A percentile compares a stretch with the other conserved stretches of the same genome.
phyloP scores from a whole-genome alignment of 768 basidiomycete species.

The Macrolepiota dolichaula region DNA sequence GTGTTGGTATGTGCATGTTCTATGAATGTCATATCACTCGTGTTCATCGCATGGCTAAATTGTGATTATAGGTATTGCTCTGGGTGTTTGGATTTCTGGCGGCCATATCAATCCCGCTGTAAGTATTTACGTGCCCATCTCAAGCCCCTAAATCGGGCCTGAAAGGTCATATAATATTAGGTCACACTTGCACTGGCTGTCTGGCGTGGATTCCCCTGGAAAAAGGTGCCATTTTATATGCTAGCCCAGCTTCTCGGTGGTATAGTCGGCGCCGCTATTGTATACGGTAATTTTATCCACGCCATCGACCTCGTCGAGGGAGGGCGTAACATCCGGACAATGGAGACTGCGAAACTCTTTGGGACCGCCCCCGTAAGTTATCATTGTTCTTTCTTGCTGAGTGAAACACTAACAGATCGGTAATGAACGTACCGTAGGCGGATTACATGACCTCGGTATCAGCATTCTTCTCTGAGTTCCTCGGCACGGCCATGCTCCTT shows the following conservation, averaged over 20 bases:
- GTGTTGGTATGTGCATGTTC: conserved; percentile 16
- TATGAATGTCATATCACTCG: too few species aligned
- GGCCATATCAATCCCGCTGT: conserved; percentile 68
- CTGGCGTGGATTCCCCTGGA: conserved; percentile 67
- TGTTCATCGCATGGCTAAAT: background rate
- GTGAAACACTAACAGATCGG: background rate
- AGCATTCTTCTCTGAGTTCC: conserved; percentile 50
- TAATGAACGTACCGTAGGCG: conserved; percentile 18
- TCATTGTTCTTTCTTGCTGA: background rate
- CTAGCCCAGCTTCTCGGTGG: conserved; percentile 65
- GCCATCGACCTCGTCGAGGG: conserved; percentile 68
- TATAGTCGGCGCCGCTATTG: conserved; percentile 53
- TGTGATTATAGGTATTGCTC: conserved; percentile 32
- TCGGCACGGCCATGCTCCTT: conserved; percentile 56
- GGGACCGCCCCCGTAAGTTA: conserved; percentile 55
- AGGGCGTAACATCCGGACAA: conserved; percentile 47
- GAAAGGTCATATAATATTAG: conserved; percentile 21
- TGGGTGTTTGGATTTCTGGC: conserved; percentile 67
- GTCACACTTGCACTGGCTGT: conserved; percentile 64
- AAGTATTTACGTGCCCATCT: conserved; percentile 12
- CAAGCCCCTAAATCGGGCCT: background rate
- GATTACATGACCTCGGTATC: conserved; percentile 37
- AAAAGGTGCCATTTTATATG: conserved; percentile 67
- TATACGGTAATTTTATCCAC: conserved; percentile 68
- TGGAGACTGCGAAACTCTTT: conserved; percentile 55